Conservation (phyloP, 495 filamentous ascomycete species). For the Penicillium antarcticum region DNA sequence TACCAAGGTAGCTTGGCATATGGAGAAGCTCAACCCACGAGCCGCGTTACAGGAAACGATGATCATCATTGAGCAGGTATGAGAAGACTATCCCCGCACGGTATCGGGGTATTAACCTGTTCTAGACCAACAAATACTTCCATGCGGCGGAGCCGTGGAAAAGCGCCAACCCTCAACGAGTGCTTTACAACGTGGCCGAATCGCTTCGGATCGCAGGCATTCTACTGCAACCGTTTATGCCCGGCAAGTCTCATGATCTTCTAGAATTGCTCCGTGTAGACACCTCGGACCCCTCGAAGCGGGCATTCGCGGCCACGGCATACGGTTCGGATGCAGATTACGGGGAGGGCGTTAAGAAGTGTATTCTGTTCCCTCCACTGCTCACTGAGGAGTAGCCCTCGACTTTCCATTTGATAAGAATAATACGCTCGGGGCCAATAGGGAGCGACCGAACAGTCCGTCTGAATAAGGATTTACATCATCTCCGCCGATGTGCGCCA, state of each 20-base stretch:
- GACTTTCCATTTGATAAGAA: constrained; percentile 34
- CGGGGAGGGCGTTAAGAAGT: constrained; percentile 53
- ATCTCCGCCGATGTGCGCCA: constrained; percentile 19
- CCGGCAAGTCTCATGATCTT: constrained; percentile 67
- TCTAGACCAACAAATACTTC: constrained; percentile 71
- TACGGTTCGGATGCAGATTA: constrained; percentile 63
- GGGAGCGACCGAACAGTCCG: constrained; percentile 5
- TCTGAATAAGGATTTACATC: constrained; percentile 20
- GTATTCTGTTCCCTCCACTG: constrained; percentile 55
- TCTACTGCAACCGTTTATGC: constrained; percentile 88
- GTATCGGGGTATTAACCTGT: constrained; percentile 10
- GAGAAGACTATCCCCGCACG: constrained; percentile 13
- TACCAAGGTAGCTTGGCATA: constrained; percentile 45
- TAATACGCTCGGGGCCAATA: constrained; percentile 24
- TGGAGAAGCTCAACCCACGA: constrained; percentile 64
- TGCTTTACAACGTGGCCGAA: constrained; percentile 71
- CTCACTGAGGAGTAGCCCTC: constrained; percentile 40
- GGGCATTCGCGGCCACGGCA: constrained; percentile 55
- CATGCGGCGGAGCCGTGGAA: constrained; percentile 58
- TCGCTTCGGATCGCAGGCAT: constrained; percentile 78
- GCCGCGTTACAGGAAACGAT: constrained; percentile 65
- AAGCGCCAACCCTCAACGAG: constrained; percentile 40
- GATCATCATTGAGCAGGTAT: constrained; percentile 54
- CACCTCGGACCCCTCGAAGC: constrained; percentile 35
- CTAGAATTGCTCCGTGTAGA: constrained; percentile 76